Evolutionary conservation across 2,329 filamentous ascomycete species (phyloP), one percentile per base, ranked within the genome.

Genomic region (Hyphodiscus sp.): DNA sequence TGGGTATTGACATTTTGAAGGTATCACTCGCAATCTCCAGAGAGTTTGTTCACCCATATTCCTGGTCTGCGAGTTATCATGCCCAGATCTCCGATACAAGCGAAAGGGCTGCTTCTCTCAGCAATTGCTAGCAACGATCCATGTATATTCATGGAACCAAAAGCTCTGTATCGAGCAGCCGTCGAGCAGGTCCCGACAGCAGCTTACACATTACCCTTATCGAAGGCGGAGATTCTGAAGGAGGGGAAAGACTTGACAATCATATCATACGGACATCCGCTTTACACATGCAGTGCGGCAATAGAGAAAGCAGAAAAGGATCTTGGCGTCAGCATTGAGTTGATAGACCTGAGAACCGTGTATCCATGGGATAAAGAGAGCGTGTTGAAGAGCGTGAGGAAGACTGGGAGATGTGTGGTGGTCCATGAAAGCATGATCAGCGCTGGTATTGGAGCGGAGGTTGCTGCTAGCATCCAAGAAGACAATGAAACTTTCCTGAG

Each of bases 351-450:
- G 16, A 74, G 85, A 49, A 87, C 85, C 0, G 78, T 89, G 33
- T 88, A 87, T 67, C 86, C 86, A 0, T 89, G 85, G 85, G 86
- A 89, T 65, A 75, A 84, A 50, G 74, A 79, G 60, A 83, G 81
- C 0, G 74, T 89, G 0, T 67, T 87, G 49, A 74, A 81, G 18
- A 88, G 85, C 53, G 85, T 88, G 1, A 78, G 76, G 59, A 88
- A 86, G 70, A 89, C 86, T 0, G 85, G 86, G 0, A 71, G 83
- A 54, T 84, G 83, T 23, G 74, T 89, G 20, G 80, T 89, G 1
- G 86, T 89, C 1, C 86, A 89, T 65, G 86, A 89, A 67, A 87
- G 84, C 54, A 88, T 88, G 83, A 75, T 85, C 58, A 88, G 87
- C 64, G 83, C 83, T 13, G 86, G 86, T 18, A 81, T 89, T 16